Percentiles rank a stretch among this genome's conserved stretches.
These are phyloP conservation scores for Pyrus bretschneideri DNA, from an alignment of 306 rosid genomes.

Conservation along the genomic window DNA sequence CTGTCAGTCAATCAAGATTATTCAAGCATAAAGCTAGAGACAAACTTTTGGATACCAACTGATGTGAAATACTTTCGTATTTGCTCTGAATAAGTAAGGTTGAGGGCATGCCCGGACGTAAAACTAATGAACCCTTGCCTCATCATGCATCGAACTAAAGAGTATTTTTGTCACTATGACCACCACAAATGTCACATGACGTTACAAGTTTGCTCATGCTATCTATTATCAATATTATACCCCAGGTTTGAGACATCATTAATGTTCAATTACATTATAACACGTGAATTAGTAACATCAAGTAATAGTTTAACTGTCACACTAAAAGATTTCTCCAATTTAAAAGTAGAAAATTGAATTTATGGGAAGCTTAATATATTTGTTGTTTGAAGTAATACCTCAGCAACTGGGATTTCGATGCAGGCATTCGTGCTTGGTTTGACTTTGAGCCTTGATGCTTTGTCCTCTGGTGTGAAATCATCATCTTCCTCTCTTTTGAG, in stretches of 20 bases:
- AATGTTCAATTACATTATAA: background rate
- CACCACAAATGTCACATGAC: too few relatives aligned
- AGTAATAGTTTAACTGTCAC: background rate
- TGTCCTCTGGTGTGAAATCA: conserved; percentile 53
- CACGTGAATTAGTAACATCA: background rate
- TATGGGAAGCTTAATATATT: background rate
- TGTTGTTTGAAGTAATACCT: conserved; percentile 26
- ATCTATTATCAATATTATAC: background rate
- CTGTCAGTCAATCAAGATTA: background rate
- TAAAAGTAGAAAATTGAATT: background rate
- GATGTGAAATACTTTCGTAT: too few relatives aligned
- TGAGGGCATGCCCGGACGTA: too few relatives aligned
- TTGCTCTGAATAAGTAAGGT: background rate
- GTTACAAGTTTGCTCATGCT: too few relatives aligned
- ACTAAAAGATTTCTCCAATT: background rate
- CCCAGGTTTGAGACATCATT: background rate
- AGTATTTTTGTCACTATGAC: too few relatives aligned
- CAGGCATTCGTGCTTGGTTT: conserved; percentile 29
- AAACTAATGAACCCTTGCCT: too few relatives aligned
- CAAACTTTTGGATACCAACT: too few relatives aligned
- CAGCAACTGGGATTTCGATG: conserved; percentile 46
- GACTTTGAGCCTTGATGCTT: conserved; percentile 36
- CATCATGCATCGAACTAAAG: too few relatives aligned
- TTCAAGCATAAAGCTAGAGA: too few relatives aligned
- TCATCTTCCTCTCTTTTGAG: conserved; percentile 58